phyloP scores from a whole-genome alignment of 1,284 basidiomycete species.

The Naganishia liquefaciens region DNA sequence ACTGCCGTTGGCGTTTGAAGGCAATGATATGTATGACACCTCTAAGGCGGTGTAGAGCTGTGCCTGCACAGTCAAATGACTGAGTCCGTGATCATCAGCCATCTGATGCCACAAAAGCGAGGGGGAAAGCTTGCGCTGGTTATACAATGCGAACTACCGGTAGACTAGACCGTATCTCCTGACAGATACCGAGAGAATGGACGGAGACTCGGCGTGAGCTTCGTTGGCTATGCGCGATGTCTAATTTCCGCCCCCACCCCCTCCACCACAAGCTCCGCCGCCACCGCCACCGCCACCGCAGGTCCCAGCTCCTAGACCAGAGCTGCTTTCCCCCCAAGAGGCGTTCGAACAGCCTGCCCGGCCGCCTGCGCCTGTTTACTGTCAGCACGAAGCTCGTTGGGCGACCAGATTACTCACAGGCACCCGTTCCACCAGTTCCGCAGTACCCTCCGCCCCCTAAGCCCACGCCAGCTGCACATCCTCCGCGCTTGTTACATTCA shows the following conservation, averaged over 20 bases:
- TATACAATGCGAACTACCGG: no score
- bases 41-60: no score
- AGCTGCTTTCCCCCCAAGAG: neutral
- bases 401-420: neutral
- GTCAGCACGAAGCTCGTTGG: neutral
- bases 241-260: neutral
- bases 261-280: neutral
- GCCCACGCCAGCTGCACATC: conserved; percentile 8
- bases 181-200: no score
- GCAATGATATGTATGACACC: no score
- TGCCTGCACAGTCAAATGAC: no score
- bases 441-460: conserved; percentile 16
- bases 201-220: no score
- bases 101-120: no score
- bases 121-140: no score
- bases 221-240: neutral
- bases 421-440: conserved; percentile 5
- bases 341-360: neutral
- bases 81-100: no score
- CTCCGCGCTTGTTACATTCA: conserved; percentile 6
- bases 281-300: conserved; percentile 2
- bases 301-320: neutral
- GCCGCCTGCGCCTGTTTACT: neutral
- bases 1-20: no score
- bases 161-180: no score